Evolutionary conservation across 2,329 filamentous ascomycete genomes (phyloP).

Genomic region (Claviceps spartinae): DNA sequence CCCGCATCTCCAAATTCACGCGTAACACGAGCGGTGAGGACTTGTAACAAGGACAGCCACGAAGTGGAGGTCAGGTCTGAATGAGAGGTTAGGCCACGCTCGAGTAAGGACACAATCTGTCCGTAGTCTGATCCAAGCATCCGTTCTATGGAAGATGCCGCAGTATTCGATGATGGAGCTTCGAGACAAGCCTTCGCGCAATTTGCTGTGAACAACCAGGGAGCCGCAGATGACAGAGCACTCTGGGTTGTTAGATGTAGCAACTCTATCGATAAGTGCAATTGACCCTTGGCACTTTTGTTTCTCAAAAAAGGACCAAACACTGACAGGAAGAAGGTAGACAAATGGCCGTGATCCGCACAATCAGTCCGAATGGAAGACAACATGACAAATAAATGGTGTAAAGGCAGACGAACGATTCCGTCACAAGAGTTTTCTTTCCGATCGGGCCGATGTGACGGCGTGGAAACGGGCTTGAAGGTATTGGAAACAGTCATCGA

Average conservation of each 20-base stretch:
- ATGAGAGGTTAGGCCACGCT: constrained; percentile 40
- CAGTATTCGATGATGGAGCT: constrained; percentile 6
- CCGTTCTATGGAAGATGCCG: constrained; percentile 17
- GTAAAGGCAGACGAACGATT: constrained; percentile 43
- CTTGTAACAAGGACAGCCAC: constrained; percentile 43
- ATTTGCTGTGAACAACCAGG: constrained; percentile 38
- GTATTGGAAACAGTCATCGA: constrained; percentile 36
- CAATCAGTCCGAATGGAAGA: constrained; percentile 34
- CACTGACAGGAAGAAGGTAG: constrained; percentile 33
- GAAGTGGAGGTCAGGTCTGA: constrained; percentile 31
- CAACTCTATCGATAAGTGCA: constrained; percentile 37
- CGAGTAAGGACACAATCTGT: constrained; percentile 53
- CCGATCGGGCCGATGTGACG: constrained; percentile 47
- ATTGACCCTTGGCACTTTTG: constrained; percentile 29
- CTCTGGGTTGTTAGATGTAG: constrained; percentile 35
- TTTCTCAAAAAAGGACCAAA: constrained; percentile 45
- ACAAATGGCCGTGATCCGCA: constrained; percentile 31
- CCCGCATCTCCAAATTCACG: constrained; percentile 55
- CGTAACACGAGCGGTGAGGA: constrained; percentile 41
- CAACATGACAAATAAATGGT: constrained; percentile 52
- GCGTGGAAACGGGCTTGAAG: constrained; percentile 50
- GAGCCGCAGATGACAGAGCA: constrained; percentile 30
- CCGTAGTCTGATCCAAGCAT: constrained; percentile 56
- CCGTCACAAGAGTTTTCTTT: constrained; percentile 33
- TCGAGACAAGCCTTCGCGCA: constrained; percentile 30